Conservation (phyloP, 2,329 filamentous ascomycete genomes). For the Pestalotiopsis sp. region DNA sequence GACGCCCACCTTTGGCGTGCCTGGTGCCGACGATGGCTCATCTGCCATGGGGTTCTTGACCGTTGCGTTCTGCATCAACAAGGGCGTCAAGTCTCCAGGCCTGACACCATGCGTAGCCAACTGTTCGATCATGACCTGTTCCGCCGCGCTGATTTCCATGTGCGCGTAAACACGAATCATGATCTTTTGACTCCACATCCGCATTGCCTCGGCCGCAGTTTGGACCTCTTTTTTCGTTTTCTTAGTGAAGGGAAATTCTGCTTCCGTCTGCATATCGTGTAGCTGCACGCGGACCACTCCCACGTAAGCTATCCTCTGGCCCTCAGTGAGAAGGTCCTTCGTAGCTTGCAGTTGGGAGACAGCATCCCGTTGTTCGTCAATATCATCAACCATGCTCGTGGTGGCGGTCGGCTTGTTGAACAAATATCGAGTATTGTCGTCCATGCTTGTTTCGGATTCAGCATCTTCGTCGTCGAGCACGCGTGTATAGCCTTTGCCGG, state of each 20-base stretch:
- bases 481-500: conserved; percentile 92
- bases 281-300: conserved; percentile 84
- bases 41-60: conserved; percentile 88
- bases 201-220: conserved; percentile 74
- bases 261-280: conserved; percentile 72
- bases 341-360: conserved; percentile 92
- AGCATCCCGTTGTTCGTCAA: conserved; percentile 86
- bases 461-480: conserved; percentile 96
- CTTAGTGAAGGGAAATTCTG: conserved; percentile 65
- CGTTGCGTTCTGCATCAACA: conserved; percentile 87
- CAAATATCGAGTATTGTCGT: conserved; percentile 94
- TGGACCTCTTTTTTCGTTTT: conserved; percentile 73
- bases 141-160: conserved; percentile 91
- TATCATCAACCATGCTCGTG: conserved; percentile 64
- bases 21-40: conserved; percentile 21
- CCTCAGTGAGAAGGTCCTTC: conserved; percentile 92
- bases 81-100: conserved; percentile 79
- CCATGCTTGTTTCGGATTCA: conserved; percentile 91
- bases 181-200: conserved; percentile 98
- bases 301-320: conserved; percentile 94
- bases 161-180: conserved; percentile 94
- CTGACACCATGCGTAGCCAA: conserved; percentile 89
- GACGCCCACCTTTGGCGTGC: conserved; percentile 24
- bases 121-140: conserved; percentile 99
- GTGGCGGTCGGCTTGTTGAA: conserved; percentile 72